These are phyloP conservation scores for Rhizopogon rudus DNA, from an alignment of 768 basidiomycete species.

Conservation along the genomic window DNA sequence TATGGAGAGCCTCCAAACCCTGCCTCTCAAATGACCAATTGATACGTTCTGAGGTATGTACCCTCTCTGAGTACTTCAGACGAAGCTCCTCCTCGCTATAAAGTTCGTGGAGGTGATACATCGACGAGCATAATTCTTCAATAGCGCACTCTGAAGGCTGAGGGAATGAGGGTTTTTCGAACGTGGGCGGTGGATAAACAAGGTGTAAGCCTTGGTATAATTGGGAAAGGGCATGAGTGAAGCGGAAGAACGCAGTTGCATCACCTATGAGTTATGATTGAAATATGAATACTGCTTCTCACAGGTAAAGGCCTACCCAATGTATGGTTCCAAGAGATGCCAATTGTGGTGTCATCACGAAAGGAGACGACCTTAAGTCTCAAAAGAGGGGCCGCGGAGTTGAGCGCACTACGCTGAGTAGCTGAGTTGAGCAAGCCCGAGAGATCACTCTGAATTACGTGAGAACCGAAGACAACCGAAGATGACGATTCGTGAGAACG, in stretches of 20 bases:
- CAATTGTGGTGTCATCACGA: constrained; percentile 21
- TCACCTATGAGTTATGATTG: constrained; percentile 18
- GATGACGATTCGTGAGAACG: constrained; percentile 2
- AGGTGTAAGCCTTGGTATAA: constrained; percentile 19
- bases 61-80: constrained; percentile 6
- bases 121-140: constrained; percentile 11
- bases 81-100: constrained; percentile 15
- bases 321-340: constrained; percentile 29
- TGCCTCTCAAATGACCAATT: constrained; percentile 8
- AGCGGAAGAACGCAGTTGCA: constrained; percentile 18
- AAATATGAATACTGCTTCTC: not conserved
- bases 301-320: constrained; percentile 17
- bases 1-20: constrained; percentile 12
- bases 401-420: constrained; percentile 3
- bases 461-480: constrained; percentile 15
- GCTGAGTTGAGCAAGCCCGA: constrained; percentile 12
- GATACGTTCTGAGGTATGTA: constrained; percentile 10
- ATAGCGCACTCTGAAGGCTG: constrained; percentile 9
- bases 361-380: constrained; percentile 23
- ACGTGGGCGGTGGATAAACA: constrained; percentile 14
- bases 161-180: constrained; percentile 19
- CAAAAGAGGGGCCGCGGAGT: constrained; percentile 16
- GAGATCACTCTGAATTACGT: constrained; percentile 21
- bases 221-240: constrained; percentile 24
- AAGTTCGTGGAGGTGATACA: constrained; percentile 20